Evolutionary conservation across 495 filamentous ascomycete species (phyloP).

Genomic region (Elasticomyces elasticus): DNA sequence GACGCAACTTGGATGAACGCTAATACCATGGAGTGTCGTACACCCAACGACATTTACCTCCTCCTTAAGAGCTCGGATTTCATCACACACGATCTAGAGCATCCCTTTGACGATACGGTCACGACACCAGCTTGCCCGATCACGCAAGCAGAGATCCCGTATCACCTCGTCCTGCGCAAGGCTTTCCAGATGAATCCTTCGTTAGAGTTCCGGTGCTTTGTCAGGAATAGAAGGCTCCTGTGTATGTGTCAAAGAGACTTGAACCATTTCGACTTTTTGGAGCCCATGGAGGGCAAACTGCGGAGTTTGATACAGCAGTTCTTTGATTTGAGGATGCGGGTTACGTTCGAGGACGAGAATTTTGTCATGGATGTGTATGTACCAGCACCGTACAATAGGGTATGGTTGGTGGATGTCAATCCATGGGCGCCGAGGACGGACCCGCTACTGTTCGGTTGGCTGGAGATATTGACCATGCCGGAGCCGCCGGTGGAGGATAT

Average conservation of each 20-base stretch:
- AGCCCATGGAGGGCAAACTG: constrained; percentile 52
- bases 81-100: constrained; percentile 84
- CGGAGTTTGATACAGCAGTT: constrained; percentile 54
- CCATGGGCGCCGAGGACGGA: constrained; percentile 90
- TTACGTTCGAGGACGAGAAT: constrained; percentile 69
- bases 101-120: constrained; percentile 75
- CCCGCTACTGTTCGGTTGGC: constrained; percentile 79
- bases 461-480: constrained; percentile 66
- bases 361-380: constrained; percentile 91
- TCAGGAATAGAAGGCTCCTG: constrained; percentile 64
- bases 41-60: constrained; percentile 83
- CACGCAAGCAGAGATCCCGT: constrained; percentile 37
- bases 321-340: constrained; percentile 60
- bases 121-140: constrained; percentile 25
- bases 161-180: constrained; percentile 71
- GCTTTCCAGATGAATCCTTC: constrained; percentile 75
- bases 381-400: constrained; percentile 62
- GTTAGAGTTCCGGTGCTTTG: constrained; percentile 91
- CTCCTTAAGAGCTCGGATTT: constrained; percentile 89
- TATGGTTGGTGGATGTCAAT: constrained; percentile 88
- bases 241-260: constrained; percentile 83
- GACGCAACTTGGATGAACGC: constrained; percentile 93
- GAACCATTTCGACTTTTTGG: constrained; percentile 79
- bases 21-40: constrained; percentile 80
- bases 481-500: constrained; percentile 38